Conservation (phyloP, 2,329 filamentous ascomycete species). For the Arthrobotrys musiformis region DNA sequence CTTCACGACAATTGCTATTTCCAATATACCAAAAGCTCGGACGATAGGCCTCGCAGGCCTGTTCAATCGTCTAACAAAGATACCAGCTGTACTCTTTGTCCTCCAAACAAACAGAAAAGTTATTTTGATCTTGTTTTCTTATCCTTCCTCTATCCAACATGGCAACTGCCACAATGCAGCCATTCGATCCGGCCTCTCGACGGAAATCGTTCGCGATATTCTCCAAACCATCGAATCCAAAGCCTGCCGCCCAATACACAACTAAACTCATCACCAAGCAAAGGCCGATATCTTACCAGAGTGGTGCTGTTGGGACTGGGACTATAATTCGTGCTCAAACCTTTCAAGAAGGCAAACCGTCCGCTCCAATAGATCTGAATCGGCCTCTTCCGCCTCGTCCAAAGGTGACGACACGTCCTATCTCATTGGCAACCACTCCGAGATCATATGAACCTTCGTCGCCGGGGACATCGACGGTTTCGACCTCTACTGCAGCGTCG, state of each 20-base stretch:
- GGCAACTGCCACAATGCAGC: slow-evolving; percentile 52
- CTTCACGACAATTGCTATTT: not conserved
- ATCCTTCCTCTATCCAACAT: slow-evolving; percentile 15
- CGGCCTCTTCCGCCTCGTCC: slow-evolving; percentile 43
- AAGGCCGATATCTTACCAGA: slow-evolving; percentile 48
- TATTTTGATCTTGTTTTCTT: not conserved
- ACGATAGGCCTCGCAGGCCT: not conserved
- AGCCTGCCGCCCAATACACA: slow-evolving; percentile 39
- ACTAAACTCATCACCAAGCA: slow-evolving; percentile 49
- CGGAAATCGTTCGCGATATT: slow-evolving; percentile 53
- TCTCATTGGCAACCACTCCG: slow-evolving; percentile 45
- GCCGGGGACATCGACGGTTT: slow-evolving; percentile 50
- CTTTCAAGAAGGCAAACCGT: slow-evolving; percentile 28
- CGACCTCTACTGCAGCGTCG: slow-evolving; percentile 49
- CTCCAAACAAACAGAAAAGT: not conserved
- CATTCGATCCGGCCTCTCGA: slow-evolving; percentile 48
- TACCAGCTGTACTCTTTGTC: not conserved
- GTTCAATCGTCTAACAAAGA: slow-evolving; percentile 4
- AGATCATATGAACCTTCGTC: slow-evolving; percentile 53
- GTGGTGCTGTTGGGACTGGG: slow-evolving; percentile 40
- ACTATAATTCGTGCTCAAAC: slow-evolving; percentile 49
- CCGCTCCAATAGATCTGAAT: slow-evolving; percentile 47
- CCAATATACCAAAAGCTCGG: not conserved
- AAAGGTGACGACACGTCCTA: slow-evolving; percentile 44
- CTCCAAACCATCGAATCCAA: slow-evolving; percentile 32